These are phyloP conservation scores for Flaveria brownii DNA, from an alignment of 129 eudicot genomes.

Conservation along the genomic window DNA sequence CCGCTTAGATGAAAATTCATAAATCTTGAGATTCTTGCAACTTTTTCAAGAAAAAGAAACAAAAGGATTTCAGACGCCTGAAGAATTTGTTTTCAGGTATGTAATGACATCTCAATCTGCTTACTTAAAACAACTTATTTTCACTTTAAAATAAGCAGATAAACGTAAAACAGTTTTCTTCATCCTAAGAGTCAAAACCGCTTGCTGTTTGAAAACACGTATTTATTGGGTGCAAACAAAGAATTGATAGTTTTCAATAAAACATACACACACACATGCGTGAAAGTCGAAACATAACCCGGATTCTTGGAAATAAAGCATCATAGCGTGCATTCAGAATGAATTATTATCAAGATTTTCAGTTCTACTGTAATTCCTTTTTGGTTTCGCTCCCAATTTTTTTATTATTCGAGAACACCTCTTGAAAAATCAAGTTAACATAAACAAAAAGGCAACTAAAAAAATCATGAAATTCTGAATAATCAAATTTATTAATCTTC, in stretches of 20 bases:
- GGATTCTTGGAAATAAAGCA: no score
- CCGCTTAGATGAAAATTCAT: neutral
- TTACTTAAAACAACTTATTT: neutral
- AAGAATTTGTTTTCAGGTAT: conserved; percentile 19
- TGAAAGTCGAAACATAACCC: no score
- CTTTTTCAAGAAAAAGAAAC: conserved; percentile 2
- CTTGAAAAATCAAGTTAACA: neutral
- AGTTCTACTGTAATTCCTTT: no score
- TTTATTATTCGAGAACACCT: neutral
- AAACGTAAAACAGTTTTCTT: neutral
- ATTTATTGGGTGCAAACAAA: no score
- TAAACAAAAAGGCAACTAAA: neutral
- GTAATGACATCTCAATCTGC: neutral
- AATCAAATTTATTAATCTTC: no score
- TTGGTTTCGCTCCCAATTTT: no score
- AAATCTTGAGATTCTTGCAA: neutral
- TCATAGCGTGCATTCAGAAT: no score
- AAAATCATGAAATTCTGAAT: neutral
- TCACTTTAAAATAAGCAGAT: neutral
- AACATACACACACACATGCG: no score
- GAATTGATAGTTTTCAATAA: no score
- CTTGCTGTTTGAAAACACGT: no score
- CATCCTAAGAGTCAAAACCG: no score
- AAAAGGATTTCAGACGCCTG: neutral
- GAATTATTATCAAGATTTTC: no score